These are phyloP conservation scores for Cercospora citrullina DNA, from an alignment of 2,329 filamentous ascomycete species.

Conservation along the genomic window DNA sequence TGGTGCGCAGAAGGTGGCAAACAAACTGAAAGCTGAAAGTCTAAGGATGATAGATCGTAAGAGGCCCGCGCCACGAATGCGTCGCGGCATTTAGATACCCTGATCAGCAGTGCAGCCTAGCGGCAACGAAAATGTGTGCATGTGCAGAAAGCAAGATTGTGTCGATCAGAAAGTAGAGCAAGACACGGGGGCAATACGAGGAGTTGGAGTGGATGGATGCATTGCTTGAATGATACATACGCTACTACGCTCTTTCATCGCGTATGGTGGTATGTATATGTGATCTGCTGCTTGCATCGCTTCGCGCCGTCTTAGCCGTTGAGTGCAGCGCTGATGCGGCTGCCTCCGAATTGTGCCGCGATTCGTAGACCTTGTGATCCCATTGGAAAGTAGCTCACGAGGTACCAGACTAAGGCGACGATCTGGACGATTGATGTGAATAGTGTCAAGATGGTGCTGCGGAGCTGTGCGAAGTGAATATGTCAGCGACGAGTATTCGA, in stretches of 20 bases:
- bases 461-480: slow-evolving; percentile 59
- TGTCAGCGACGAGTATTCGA: slow-evolving; percentile 11
- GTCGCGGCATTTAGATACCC: not conserved
- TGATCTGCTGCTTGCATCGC: slow-evolving; percentile 3
- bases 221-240: slow-evolving; percentile 16
- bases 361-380: slow-evolving; percentile 84
- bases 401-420: slow-evolving; percentile 82
- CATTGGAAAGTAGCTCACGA: slow-evolving; percentile 98
- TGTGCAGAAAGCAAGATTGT: not conserved
- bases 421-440: slow-evolving; percentile 82
- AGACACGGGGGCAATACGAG: not conserved
- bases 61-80: not conserved
- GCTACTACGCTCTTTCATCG: slow-evolving; percentile 4
- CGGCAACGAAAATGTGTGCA: not conserved
- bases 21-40: not conserved
- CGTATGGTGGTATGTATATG: not conserved
- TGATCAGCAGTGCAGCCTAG: not conserved
- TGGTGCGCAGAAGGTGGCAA: not conserved
- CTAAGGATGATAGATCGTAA: not conserved
- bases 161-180: not conserved
- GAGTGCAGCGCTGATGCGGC: slow-evolving; percentile 70
- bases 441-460: slow-evolving; percentile 80
- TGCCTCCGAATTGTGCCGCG: slow-evolving; percentile 81
- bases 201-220: not conserved
- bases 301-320: slow-evolving; percentile 7